Evolutionary conservation across 1,284 basidiomycete genomes (phyloP), one percentile per base, ranked within the genome.

Genomic region (Amylostereum chailletii): DNA sequence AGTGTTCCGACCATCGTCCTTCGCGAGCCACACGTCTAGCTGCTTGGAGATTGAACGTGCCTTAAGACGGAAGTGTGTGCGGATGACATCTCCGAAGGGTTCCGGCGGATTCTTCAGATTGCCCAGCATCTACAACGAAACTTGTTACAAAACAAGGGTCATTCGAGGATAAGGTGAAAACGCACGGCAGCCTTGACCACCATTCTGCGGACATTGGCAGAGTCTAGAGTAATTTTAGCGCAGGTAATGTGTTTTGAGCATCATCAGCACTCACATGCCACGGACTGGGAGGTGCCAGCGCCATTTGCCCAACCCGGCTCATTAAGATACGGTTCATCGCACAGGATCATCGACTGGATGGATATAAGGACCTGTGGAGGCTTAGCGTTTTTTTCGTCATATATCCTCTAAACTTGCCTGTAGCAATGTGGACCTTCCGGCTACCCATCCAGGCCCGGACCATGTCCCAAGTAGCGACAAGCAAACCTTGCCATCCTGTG

Each of bases 281-380:
- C 73, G 29, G 87, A 90, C 55, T 76, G 74, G 5, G 86, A 73
- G 31, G 84, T 86, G 11, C 90, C 90, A 9, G 71, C 78, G 49
- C 75, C 73, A 39, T 67, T 68, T 19, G 87, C 82, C 90, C 89
- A 93, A 4, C 84, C 90, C 9, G 93, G 93, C 65, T 96, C 93
- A 58, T 93, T 94, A 51, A 89, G 64, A 61, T 90, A 91, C 4
- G 91, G 90, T 57, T 94, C 90, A 8, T 93, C 89, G 54, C 86
- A 90, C 27, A 94, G 69, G 55, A 94, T 94, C 84, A 95, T 88
- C 4, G 88, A 90, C 68, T 94, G 92, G 42, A 94, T 93, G n/a
- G 90, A 94, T 42, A 95, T 86, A 41, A 92, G 72, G 32, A 91
- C 88, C 83, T 89, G 55, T 7, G 58, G 46, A 19, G 47, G 57